phyloP scores from a whole-genome alignment of 768 basidiomycete species.

The Amanita subjunquillea region DNA sequence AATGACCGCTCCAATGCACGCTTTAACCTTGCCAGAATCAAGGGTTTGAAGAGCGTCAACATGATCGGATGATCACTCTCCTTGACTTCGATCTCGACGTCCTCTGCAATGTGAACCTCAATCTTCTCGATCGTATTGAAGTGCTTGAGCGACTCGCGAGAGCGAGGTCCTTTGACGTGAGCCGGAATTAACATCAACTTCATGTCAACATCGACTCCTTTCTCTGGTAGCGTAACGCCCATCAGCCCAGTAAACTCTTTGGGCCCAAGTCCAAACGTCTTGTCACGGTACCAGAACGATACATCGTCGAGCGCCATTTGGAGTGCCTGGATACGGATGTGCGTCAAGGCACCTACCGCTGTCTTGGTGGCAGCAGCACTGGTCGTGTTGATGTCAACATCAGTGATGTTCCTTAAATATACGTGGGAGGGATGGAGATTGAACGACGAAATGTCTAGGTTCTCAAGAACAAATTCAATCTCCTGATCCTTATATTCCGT shows the following conservation, averaged over 20 bases:
- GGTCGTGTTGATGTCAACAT: constrained; percentile 35
- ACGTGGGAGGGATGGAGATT: constrained; percentile 60
- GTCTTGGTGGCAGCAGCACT: constrained; percentile 27
- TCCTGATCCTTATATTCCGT: constrained; percentile 64
- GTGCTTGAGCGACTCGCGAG: constrained; percentile 31
- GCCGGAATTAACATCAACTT: constrained; percentile 55
- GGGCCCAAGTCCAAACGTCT: constrained; percentile 39
- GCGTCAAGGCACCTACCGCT: constrained; percentile 52
- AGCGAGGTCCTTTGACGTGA: constrained; percentile 25
- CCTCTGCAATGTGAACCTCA: constrained; percentile 42
- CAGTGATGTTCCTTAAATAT: constrained; percentile 63
- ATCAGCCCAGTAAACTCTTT: constrained; percentile 52
- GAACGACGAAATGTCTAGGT: constrained; percentile 59
- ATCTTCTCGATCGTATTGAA: constrained; percentile 53
- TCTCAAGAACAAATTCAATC: constrained; percentile 66
- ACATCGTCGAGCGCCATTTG: constrained; percentile 55
- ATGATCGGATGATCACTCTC: constrained; percentile 58
- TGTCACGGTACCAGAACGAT: constrained; percentile 69
- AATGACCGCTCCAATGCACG: constrained; percentile 52
- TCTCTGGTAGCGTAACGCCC: constrained; percentile 48
- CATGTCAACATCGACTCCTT: constrained; percentile 61
- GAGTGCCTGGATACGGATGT: constrained; percentile 53
- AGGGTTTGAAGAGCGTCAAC: constrained; percentile 50
- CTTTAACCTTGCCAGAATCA: constrained; percentile 45
- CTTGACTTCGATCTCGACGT: constrained; percentile 42